Conservation (phyloP, 2,329 filamentous ascomycete species). For the Trichoderma semiorbis region DNA sequence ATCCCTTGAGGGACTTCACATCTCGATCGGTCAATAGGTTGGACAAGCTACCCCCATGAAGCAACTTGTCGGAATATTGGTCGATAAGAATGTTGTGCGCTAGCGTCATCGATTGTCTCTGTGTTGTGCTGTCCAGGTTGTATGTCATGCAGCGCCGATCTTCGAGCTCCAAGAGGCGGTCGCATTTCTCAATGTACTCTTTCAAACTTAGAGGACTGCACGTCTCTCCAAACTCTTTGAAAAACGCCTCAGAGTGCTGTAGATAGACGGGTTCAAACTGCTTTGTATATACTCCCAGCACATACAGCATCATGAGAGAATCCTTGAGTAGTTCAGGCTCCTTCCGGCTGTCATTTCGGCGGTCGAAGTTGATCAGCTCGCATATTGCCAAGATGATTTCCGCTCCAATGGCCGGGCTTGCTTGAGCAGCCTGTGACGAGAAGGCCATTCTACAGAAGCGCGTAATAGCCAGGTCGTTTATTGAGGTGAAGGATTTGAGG, state of each 20-base stretch:
- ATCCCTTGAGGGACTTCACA: constrained; percentile 64
- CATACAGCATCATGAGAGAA: constrained; percentile 76
- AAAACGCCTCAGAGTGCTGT: constrained; percentile 62
- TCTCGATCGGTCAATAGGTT: constrained; percentile 70
- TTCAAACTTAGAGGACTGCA: constrained; percentile 64
- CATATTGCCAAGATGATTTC: constrained; percentile 58
- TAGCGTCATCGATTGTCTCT: constrained; percentile 67
- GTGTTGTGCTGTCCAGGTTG: constrained; percentile 79
- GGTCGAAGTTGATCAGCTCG: constrained; percentile 70
- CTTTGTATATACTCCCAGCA: constrained; percentile 75
- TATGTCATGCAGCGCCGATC: constrained; percentile 73
- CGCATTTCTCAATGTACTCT: constrained; percentile 69
- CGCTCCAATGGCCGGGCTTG: constrained; percentile 25
- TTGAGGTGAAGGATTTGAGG: constrained; percentile 63
- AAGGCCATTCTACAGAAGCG: constrained; percentile 67
- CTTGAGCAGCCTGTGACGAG: constrained; percentile 12
- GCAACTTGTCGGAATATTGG: constrained; percentile 61
- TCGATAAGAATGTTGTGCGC: constrained; percentile 72
- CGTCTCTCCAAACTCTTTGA: constrained; percentile 65
- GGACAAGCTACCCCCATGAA: constrained; percentile 64
- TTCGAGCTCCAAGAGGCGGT: constrained; percentile 68
- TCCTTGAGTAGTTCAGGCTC: constrained; percentile 66
- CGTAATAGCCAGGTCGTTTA: constrained; percentile 76
- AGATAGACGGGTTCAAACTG: constrained; percentile 78
- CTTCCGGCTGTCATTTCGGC: constrained; percentile 54